phyloP scores from a whole-genome alignment of 768 basidiomycete species.

The Mycena polygramma region DNA sequence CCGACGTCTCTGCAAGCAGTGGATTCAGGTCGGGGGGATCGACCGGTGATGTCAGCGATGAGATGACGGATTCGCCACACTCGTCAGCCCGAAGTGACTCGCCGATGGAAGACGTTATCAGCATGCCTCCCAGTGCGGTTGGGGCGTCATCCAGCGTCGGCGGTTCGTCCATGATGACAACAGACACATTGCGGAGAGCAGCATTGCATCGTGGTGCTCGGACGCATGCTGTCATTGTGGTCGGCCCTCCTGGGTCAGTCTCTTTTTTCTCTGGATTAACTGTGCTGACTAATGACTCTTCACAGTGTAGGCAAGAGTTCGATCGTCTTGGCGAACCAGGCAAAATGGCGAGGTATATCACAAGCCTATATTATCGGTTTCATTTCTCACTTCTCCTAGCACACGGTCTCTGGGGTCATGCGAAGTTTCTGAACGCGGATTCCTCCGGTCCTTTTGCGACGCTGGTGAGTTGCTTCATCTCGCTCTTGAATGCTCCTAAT shows the following conservation, averaged over 20 bases:
- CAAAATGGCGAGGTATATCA: conserved; percentile 70
- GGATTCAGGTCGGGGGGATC: conserved; percentile 43
- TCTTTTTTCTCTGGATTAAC: background rate
- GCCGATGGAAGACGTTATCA: conserved; percentile 38
- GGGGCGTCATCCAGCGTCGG: conserved; percentile 42
- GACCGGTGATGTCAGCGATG: conserved; percentile 46
- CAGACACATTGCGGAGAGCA: conserved; percentile 59
- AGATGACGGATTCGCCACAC: conserved; percentile 41
- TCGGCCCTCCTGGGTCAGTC: conserved; percentile 73
- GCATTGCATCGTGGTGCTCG: conserved; percentile 61
- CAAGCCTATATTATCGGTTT: conserved; percentile 42
- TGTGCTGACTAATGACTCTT: background rate
- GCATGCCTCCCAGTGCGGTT: background rate
- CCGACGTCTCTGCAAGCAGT: conserved; percentile 61
- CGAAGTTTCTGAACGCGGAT: conserved; percentile 76
- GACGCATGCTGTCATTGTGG: conserved; percentile 72
- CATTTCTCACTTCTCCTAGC: conserved; percentile 47
- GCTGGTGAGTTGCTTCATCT: conserved; percentile 54
- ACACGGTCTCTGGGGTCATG: conserved; percentile 83
- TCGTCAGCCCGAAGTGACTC: conserved; percentile 37
- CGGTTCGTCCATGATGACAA: conserved; percentile 50
- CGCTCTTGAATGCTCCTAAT: conserved; percentile 13
- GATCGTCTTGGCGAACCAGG: conserved; percentile 76
- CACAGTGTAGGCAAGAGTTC: conserved; percentile 81
- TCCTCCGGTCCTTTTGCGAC: conserved; percentile 76